Evolutionary conservation across 352 stramenopile species (phyloP), one percentile per base, ranked within the genome.

Genomic region (Saprolegnia diclina): DNA sequence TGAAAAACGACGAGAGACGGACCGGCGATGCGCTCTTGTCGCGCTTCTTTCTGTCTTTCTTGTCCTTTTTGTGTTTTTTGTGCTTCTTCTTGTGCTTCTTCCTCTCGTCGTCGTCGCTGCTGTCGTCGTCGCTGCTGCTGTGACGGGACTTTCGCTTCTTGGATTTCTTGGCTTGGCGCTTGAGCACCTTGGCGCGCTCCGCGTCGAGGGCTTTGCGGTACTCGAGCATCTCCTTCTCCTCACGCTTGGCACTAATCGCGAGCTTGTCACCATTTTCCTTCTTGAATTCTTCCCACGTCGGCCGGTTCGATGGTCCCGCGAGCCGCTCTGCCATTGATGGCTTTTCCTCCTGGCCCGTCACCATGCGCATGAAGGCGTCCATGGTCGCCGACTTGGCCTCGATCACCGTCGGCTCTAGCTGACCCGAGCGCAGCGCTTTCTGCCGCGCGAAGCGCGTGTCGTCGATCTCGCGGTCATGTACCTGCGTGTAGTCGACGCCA

Each of bases 221-320:
- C 48, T 88, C 89, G 63, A 92, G 81, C 94, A 98, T 98, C 73
- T 98, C 91, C 68, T 95, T 94, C 65, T 95, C 80, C 71, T 95
- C 90, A 2, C 78, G 40, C 22, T 91, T 85, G 29, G 81, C 80
- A 18, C 63, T 86, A 53, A 98, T 70, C 65, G 97, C 87, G 21
- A 98, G 75, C 73, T 97, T 97, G 73, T 98, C 92, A 21, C 93
- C 82, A 70, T 98, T 98, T 67, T 98, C 91, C 72, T 96, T 96
- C 76, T 98, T 98, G 79, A 96, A 98, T 64, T 98, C 89, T 74
- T 98, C 94, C 94, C 94, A 98, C 42, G 92, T 98, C 26, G 94
- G 94, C 45, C 94, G 85, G 71, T 97, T 98, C 22, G 72, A 74
- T 64, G 85, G 82, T 76, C 98, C 94, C 59, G 84, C 92, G 44